These are phyloP conservation scores for Lecanicillium sp. DNA, from an alignment of 2,329 filamentous ascomycete species.

Conservation along the genomic window DNA sequence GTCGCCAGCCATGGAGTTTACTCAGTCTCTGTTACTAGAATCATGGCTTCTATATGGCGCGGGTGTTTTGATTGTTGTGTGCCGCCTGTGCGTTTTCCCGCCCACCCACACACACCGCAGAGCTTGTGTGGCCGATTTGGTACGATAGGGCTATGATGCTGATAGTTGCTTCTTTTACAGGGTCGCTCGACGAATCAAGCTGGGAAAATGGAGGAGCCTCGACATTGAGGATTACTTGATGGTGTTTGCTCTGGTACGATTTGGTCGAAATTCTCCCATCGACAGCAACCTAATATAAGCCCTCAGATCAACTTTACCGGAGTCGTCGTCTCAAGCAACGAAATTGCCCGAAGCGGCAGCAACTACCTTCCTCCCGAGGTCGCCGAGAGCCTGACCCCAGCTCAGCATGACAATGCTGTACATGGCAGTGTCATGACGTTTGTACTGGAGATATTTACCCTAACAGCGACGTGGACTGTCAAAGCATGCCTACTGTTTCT, in stretches of 20 bases:
- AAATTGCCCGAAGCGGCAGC: conserved; percentile 33
- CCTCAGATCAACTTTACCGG: conserved; percentile 26
- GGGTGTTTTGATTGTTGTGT: conserved; percentile 17
- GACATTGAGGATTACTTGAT: conserved; percentile 51
- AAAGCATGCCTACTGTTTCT: conserved; percentile 45
- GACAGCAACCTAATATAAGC: too few relatives aligned
- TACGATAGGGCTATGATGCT: too few relatives aligned
- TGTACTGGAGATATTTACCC: conserved; percentile 43
- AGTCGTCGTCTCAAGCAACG: conserved; percentile 32
- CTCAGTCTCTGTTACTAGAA: conserved; percentile 17
- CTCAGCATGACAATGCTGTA: conserved; percentile 31
- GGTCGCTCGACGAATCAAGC: conserved; percentile 22
- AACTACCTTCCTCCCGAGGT: conserved; percentile 32
- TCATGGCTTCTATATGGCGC: conserved; percentile 21
- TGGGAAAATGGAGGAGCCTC: conserved; percentile 38
- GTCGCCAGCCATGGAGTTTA: conserved; percentile 16
- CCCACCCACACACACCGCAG: not conserved
- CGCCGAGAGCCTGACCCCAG: conserved; percentile 32
- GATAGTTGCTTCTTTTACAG: not conserved
- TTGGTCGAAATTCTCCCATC: too few relatives aligned
- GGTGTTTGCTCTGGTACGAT: conserved; percentile 35
- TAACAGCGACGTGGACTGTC: conserved; percentile 41
- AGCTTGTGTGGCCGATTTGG: too few relatives aligned
- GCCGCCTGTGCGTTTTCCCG: conserved; percentile 12
- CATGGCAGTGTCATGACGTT: conserved; percentile 47